Base-by-base conservation (phyloP, 805 yeast genomes). In the Candida caryicola region DNA sequence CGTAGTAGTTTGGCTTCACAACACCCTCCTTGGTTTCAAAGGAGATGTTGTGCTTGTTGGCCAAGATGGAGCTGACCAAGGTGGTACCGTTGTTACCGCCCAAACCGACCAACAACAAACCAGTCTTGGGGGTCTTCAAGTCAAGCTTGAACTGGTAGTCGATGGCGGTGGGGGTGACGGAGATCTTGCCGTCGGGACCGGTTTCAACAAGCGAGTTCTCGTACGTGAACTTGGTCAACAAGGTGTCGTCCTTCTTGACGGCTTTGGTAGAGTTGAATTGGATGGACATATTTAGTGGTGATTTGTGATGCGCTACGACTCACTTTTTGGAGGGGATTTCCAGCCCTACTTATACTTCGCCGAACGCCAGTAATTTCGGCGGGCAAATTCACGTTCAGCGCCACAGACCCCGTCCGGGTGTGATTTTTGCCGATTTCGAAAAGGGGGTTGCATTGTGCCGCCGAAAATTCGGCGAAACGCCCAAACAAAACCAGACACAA, bases 11-110 rank as follows among this genome's bases (percentile, higher is more conserved):
- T 49, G 89, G 82, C 46, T 73, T 72, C 33, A 79, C 73, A 17
- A 71, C 73, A 37, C 96, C 95, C 39, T 81, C 81, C 67, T 88
- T 89, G 53, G 85, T 88, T 57, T 85, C 80, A 70, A 90, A 90
- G 36, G 77, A 64, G 46, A 90, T 61, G 45, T 85, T 75, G 60
- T 85, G 74, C 55, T 82, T 87, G 73, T 90, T 90, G 43, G 97
- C 95, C 49, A 85, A 76, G 36, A 82, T 73, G 7, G 96, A 82
- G 31, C 91, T 89, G 38, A 89, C 78, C 48, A 91, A 74, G 10
- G 98, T 90, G 42, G 96, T 76, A 64, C 97, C 98, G 59, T 90
- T 90, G 74, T 90, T 90, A 65, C 98, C 98, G 52, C 97, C 97
- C 49, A 90, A 74, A 51, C 98, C 98, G 25, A 90, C 97, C 46